Evolutionary conservation across 768 basidiomycete genomes (phyloP).

Genomic region (Butyriboletus loyo): DNA sequence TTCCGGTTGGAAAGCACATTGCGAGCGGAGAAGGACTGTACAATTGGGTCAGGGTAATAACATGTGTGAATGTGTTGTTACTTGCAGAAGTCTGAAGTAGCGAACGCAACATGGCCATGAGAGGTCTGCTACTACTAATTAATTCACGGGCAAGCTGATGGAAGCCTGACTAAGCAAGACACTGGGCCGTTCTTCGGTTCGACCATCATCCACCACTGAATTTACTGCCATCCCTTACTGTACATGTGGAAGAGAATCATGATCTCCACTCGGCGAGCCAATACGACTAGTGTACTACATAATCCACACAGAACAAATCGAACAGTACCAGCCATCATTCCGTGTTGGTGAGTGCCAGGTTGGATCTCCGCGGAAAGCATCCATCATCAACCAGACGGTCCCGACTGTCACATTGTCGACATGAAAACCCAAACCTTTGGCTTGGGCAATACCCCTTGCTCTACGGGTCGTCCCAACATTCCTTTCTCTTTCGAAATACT

Average conservation of each 20-base stretch:
- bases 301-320: no score
- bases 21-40: conserved; percentile 9
- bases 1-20: conserved; percentile 2
- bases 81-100: conserved; percentile 13
- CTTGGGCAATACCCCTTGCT: neutral
- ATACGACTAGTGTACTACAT: no score
- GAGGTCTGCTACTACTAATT: neutral
- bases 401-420: no score
- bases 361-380: neutral
- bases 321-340: neutral
- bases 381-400: neutral
- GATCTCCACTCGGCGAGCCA: no score
- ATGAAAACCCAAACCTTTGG: no score
- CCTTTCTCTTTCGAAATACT: neutral
- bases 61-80: neutral
- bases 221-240: neutral
- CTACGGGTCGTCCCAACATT: neutral
- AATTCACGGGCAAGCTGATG: neutral
- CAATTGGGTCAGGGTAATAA: neutral
- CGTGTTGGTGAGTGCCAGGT: neutral
- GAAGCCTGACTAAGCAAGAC: neutral
- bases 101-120: conserved; percentile 16
- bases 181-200: no score
- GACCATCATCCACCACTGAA: no score
- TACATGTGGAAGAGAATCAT: neutral